A percentile compares a stretch with the other conserved stretches of the same genome.
phyloP scores from a whole-genome alignment of 805 yeast genomes.

The Yarrowia sp. region DNA sequence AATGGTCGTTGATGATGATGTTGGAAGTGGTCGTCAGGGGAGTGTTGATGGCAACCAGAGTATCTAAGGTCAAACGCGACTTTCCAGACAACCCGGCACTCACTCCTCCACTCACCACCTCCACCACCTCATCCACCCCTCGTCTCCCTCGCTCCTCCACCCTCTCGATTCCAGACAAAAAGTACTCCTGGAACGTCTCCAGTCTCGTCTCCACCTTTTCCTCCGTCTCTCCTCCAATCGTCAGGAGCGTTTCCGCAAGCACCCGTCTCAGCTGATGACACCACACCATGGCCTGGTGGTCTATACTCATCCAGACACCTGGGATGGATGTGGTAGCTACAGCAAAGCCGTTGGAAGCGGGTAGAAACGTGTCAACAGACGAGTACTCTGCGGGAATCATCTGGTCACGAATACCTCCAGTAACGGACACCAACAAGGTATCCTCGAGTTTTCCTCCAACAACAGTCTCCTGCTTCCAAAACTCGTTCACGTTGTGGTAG shows the following conservation, averaged over 20 bases:
- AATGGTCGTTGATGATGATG: slow-evolving; percentile 36
- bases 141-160: not conserved
- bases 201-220: slow-evolving; percentile 56
- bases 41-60: not conserved
- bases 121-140: no score
- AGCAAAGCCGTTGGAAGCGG: slow-evolving; percentile 77
- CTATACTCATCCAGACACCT: slow-evolving; percentile 88
- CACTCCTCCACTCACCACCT: no score
- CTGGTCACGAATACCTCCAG: slow-evolving; percentile 81
- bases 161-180: slow-evolving; percentile 50
- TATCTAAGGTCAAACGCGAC: not conserved
- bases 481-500: slow-evolving; percentile 73
- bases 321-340: slow-evolving; percentile 86
- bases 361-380: slow-evolving; percentile 69
- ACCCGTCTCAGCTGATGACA: slow-evolving; percentile 79
- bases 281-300: slow-evolving; percentile 94
- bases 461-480: slow-evolving; percentile 66
- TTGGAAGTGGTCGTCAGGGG: slow-evolving; percentile 8
- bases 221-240: slow-evolving; percentile 52
- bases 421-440: slow-evolving; percentile 76
- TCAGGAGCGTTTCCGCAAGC: slow-evolving; percentile 64
- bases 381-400: slow-evolving; percentile 90
- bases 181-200: slow-evolving; percentile 55
- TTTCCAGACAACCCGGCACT: no score
- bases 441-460: slow-evolving; percentile 57